These are phyloP conservation scores for Setaria viridis DNA, from an alignment of 202 grass and related monocot genomes.

Conservation along the genomic window DNA sequence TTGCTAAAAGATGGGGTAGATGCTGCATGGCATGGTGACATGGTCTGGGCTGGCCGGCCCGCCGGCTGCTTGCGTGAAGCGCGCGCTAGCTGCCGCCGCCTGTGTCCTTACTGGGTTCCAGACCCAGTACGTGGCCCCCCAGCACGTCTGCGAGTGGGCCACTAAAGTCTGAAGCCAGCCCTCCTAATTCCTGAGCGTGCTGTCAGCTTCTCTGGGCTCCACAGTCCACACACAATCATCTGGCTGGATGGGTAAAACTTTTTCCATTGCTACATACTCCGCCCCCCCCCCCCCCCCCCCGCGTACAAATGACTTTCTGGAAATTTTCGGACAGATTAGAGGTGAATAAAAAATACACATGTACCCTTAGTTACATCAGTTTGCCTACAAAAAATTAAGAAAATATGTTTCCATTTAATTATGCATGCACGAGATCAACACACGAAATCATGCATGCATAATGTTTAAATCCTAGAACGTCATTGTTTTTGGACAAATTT, in stretches of 20 bases:
- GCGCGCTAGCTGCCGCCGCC: background rate
- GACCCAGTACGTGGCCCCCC: background rate
- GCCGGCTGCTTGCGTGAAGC: conserved; percentile 39
- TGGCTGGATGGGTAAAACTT: background rate
- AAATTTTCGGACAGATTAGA: too few species aligned
- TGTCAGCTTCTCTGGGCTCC: background rate
- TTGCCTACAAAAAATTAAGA: too few species aligned
- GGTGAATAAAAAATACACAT: too few species aligned
- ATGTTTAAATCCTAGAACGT: too few species aligned
- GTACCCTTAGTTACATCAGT: too few species aligned
- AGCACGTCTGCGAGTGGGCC: background rate
- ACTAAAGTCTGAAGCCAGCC: background rate
- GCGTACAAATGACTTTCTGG: too few species aligned
- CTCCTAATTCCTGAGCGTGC: background rate
- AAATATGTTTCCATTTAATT: too few species aligned
- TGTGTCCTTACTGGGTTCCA: conserved; percentile 34
- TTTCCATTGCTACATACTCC: too few species aligned
- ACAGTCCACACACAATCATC: background rate
- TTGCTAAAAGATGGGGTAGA: conserved; percentile 36
- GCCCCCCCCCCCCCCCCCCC: too few species aligned
- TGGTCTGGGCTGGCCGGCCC: conserved; percentile 13
- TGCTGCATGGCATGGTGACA: conserved; percentile 33
- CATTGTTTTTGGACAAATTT: too few species aligned
- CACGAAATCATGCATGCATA: too few species aligned
- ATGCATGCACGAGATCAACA: too few species aligned